Evolutionary conservation across 2,329 filamentous ascomycete genomes (phyloP), one percentile per base, ranked within the genome.

Genomic region (Apiospora marii): DNA sequence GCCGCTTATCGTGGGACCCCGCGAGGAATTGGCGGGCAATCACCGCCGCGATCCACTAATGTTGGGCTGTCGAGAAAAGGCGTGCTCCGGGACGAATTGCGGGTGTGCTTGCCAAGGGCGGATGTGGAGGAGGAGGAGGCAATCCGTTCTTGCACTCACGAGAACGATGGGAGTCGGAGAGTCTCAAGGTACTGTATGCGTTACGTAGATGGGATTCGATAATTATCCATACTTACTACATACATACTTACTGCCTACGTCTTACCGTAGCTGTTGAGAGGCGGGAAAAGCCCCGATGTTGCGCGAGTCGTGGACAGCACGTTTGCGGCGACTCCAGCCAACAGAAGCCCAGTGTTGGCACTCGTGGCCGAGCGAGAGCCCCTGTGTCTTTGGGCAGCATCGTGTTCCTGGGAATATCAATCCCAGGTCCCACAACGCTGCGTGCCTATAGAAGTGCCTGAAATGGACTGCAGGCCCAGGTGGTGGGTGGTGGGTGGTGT

Each of bases 251-350:
- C 51, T 30, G 24, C 22, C 16, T 48, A 53, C 49, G 27, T 41
- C 22, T 41, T n/a, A 30, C 27, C 4, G 27, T 30, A 41, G 5
- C 19, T 41, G 34, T 64, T 6, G 34, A 64, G 13, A 13, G 34
- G 58, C 41, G 58, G 58, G 34, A 41, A 22, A 64, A 64, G 58
- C 22, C 58, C 34, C 58, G 34, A n/a, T 64, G 22, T n/a, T 64
- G 58, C 58, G 16, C 34, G 58, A 64, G 58, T 64, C 58, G 58
- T 64, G 58, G 58, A 13, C 34, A 64, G 30, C 58, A 24, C 22
- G 34, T n/a, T n/a, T 61, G 53, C 53, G 30, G 58, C 58, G 58
- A 64, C 8, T n/a, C 58, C 58, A 64, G 58, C 58, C 58, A 64
- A 64, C 58, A 41, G 41, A 41, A 41, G 34, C 7, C n/a, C 58